A percentile compares a stretch with the other conserved stretches of the same genome.
phyloP scores from a whole-genome alignment of 495 filamentous ascomycete genomes.

The Neurospora sp. region DNA sequence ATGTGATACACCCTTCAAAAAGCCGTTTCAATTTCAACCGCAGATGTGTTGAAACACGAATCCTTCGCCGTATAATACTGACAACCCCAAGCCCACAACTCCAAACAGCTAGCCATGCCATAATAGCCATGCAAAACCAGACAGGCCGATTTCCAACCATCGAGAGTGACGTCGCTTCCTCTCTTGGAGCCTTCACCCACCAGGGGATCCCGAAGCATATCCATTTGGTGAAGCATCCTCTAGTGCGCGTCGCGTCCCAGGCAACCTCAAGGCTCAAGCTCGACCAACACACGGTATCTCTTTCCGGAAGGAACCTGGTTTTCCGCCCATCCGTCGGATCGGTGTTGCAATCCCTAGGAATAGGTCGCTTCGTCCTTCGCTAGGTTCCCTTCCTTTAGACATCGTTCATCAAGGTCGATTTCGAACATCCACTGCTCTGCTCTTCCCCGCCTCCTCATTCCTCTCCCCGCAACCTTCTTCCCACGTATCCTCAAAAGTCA shows the following conservation, averaged over 20 bases:
- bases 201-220: background rate
- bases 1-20: no score
- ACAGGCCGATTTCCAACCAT: background rate
- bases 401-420: no score
- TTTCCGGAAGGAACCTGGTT: background rate
- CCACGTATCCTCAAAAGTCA: no score
- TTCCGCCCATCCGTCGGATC: background rate
- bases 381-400: no score
- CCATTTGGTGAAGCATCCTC: background rate
- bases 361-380: background rate
- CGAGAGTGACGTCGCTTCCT: background rate
- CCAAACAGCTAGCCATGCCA: background rate
- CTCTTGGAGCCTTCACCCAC: background rate
- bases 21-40: background rate
- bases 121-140: background rate
- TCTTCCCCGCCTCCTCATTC: no score
- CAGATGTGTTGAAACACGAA: background rate
- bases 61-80: background rate
- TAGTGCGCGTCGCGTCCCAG: background rate
- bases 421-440: no score
- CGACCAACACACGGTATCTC: background rate
- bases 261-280: background rate
- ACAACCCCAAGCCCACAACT: background rate
- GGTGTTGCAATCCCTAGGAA: background rate
- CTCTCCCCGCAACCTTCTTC: no score